A percentile compares a stretch with the other conserved stretches of the same genome.
These are phyloP conservation scores for Eimeria nieschulzi DNA, from an alignment of 169 alveolate genomes.

Conservation along the genomic window DNA sequence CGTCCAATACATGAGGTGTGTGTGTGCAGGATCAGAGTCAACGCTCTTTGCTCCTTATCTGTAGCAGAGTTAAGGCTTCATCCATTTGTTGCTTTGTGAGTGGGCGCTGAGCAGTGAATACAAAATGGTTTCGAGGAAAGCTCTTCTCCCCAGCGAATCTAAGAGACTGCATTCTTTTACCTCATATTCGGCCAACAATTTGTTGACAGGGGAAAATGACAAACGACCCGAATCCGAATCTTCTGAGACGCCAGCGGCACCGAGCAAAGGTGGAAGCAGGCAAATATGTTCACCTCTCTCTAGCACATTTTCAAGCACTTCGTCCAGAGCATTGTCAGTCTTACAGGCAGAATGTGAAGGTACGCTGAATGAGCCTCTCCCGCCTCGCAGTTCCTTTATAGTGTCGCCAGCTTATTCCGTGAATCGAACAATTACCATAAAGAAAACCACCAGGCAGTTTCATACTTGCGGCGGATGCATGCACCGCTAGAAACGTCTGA, in stretches of 20 bases:
- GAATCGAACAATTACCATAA: too few species aligned
- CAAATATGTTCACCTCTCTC: neutral
- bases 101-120: slow-evolving; percentile 10
- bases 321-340: neutral
- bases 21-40: neutral
- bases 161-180: neutral
- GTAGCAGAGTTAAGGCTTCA: neutral
- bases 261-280: neutral
- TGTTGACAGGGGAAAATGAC: neutral
- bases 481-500: neutral
- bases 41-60: neutral
- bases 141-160: neutral
- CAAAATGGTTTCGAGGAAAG: slow-evolving; percentile 34
- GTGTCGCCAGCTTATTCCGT: too few species aligned
- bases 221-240: neutral
- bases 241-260: neutral
- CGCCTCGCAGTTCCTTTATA: too few species aligned
- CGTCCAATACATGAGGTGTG: slow-evolving; percentile 44
- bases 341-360: neutral
- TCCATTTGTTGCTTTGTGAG: too few species aligned
- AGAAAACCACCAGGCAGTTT: too few species aligned
- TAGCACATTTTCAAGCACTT: neutral
- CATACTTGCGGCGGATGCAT: too few species aligned
- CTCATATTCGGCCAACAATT: neutral
- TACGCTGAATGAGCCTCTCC: too few species aligned